Conservation (phyloP, 2,329 filamentous ascomycete genomes). For the Sporothrix schenckii region DNA sequence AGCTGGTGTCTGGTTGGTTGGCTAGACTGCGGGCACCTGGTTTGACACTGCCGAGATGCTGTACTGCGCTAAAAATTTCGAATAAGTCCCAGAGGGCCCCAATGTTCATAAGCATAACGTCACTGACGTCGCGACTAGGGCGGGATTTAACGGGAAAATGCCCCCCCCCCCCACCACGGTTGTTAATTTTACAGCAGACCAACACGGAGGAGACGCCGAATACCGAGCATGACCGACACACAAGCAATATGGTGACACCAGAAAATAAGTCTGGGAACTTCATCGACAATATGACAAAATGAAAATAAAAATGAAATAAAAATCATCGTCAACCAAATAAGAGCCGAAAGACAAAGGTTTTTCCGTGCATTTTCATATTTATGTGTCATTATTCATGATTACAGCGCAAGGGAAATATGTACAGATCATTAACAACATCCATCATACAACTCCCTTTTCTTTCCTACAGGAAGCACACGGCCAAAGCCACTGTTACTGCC, state of each 20-base stretch:
- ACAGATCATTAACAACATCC: neutral
- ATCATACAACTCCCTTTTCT: no score
- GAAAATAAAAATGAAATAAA: neutral
- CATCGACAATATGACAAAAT: neutral
- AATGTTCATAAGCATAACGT: neutral
- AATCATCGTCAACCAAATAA: neutral
- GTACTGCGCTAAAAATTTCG: neutral
- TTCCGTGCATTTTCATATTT: neutral
- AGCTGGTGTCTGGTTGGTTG: neutral
- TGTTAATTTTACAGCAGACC: neutral
- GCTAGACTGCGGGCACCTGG: neutral
- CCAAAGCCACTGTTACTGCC: neutral
- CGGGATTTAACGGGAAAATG: slow-evolving; percentile 31
- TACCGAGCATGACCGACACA: slow-evolving; percentile 21
- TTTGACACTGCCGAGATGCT: neutral
- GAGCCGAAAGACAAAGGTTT: no score
- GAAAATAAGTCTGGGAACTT: no score
- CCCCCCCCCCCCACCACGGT: slow-evolving; percentile 1
- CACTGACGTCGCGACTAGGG: slow-evolving; percentile 7
- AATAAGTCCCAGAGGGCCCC: neutral
- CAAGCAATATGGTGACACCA: no score
- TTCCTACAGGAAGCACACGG: neutral
- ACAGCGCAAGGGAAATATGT: neutral
- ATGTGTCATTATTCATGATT: slow-evolving; percentile 4
- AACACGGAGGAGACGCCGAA: slow-evolving; percentile 23